Evolutionary conservation across 306 rosid genomes (phyloP).

Genomic region (Chamaecrista fasciculata): DNA sequence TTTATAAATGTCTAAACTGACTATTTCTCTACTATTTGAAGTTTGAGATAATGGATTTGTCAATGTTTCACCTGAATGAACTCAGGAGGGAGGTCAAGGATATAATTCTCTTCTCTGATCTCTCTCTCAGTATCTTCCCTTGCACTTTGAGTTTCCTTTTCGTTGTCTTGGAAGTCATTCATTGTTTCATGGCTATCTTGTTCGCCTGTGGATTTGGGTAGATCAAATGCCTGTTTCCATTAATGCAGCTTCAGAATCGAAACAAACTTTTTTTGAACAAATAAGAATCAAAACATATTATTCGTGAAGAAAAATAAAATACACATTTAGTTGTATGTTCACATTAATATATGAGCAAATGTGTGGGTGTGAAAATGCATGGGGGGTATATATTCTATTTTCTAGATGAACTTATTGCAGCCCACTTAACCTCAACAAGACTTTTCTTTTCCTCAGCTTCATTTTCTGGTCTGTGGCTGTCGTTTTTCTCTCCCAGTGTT

Average conservation of each 20-base stretch:
- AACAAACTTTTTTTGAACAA: no score
- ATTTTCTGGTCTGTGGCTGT: conserved; percentile 17
- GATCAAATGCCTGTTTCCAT: conserved; percentile 33
- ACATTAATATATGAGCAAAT: neutral
- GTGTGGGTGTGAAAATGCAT: conserved; percentile 7
- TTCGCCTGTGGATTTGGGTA: conserved; percentile 10
- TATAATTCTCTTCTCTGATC: conserved; percentile 15
- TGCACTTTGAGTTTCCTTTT: conserved; percentile 11
- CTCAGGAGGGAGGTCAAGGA: conserved; percentile 11
- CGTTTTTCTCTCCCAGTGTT: conserved; percentile 11
- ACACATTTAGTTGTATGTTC: no score
- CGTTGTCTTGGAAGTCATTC: conserved; percentile 2
- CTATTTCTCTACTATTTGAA: neutral
- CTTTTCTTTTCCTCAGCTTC: neutral
- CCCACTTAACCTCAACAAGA: conserved; percentile 30
- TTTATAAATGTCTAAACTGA: neutral
- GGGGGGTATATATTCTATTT: neutral
- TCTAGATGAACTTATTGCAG: neutral
- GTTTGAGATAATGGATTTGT: neutral
- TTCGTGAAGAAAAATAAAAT: neutral
- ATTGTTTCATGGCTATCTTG: conserved; percentile 27
- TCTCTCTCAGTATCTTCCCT: conserved; percentile 23
- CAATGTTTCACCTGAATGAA: conserved; percentile 19
- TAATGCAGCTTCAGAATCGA: conserved; percentile 18
- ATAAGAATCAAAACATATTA: neutral